Conservation (phyloP, 345 rosid species). For the Eucalyptus cloeziana region DNA sequence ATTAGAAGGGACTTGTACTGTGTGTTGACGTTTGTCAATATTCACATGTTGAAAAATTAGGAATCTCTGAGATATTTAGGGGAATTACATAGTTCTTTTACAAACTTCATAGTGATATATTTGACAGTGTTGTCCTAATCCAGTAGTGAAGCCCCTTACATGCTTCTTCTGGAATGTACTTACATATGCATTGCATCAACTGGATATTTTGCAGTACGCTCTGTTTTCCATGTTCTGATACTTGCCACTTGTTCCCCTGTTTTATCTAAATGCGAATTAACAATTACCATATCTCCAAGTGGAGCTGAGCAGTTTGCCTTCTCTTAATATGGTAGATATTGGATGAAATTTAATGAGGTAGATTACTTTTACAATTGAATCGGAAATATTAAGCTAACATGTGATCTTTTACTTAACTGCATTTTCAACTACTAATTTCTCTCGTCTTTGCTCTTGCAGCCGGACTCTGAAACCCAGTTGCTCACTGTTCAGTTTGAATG, state of each 20-base stretch:
- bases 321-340: neutral
- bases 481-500: slow-evolving; percentile 81
- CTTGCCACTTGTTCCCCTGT: neutral
- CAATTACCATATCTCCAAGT: neutral
- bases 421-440: neutral
- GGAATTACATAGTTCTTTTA: neutral
- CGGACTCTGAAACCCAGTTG: slow-evolving; percentile 72
- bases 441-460: slow-evolving; percentile 24
- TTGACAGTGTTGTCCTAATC: neutral
- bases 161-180: neutral
- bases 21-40: neutral
- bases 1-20: neutral
- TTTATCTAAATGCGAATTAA: neutral
- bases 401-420: neutral
- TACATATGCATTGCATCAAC: neutral
- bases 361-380: neutral
- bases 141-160: neutral
- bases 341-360: neutral
- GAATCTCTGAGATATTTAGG: neutral
- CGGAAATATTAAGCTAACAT: neutral
- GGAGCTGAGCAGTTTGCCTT: neutral
- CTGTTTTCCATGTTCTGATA: neutral
- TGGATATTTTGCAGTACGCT: neutral
- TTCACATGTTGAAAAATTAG: neutral
- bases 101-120: neutral